phyloP scores from a whole-genome alignment of 768 basidiomycete species.

The Kwoniella heveanensis region DNA sequence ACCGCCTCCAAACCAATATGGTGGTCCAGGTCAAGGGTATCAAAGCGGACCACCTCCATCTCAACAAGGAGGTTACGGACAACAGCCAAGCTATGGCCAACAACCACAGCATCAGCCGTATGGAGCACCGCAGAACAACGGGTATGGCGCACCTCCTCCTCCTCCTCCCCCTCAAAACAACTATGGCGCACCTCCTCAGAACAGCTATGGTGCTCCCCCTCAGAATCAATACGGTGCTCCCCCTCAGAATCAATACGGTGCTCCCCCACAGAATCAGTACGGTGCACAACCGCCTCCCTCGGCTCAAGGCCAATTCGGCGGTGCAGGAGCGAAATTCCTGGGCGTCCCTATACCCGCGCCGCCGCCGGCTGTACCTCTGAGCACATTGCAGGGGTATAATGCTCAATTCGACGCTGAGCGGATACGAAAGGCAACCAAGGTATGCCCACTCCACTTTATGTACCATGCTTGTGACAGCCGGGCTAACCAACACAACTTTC shows the following conservation, averaged over 20 bases:
- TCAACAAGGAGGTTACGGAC: conserved; percentile 14
- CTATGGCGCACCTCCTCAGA: conserved; percentile 20
- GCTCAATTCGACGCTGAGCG: conserved; percentile 54
- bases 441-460: conserved; percentile 16
- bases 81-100: conserved; percentile 22
- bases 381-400: conserved; percentile 48
- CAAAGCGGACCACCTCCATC: conserved; percentile 23
- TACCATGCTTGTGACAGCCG: no score
- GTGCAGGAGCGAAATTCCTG: conserved; percentile 33
- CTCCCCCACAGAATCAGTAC: conserved; percentile 13
- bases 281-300: conserved; percentile 32
- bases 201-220: conserved; percentile 19
- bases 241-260: conserved; percentile 16
- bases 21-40: conserved; percentile 14
- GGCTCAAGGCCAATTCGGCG: conserved; percentile 9
- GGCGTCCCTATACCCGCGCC: conserved; percentile 50
- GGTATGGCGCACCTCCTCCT: conserved; percentile 20
- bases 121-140: conserved; percentile 23
- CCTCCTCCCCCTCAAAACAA: conserved; percentile 11
- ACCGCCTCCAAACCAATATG: conserved; percentile 7
- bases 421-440: conserved; percentile 57
- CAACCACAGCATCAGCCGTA: conserved; percentile 28
- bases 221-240: conserved; percentile 19
- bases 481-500: no score
- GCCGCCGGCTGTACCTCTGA: conserved; percentile 49